Percentiles rank a stretch among this genome's conserved stretches.
Evolutionary conservation across 129 eudicot genomes (phyloP).

Genomic region (Lactuca sativa): DNA sequence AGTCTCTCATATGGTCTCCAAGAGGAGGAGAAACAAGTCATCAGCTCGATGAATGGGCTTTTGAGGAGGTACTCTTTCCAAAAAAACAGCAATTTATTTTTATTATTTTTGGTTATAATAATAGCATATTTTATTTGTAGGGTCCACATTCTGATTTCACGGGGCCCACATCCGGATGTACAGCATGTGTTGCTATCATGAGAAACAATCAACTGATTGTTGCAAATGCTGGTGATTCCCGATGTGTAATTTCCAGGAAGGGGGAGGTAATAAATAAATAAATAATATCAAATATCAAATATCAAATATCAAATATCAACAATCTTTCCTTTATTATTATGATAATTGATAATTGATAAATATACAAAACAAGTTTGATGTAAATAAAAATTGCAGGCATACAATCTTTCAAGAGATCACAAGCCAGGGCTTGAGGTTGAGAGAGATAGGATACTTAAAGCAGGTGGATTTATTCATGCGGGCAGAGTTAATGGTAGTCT

Average conservation of each 20-base stretch:
- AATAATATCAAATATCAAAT: neutral
- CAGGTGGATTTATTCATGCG: slow-evolving; percentile 96
- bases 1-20: slow-evolving; percentile 94
- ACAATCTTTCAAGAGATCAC: slow-evolving; percentile 89
- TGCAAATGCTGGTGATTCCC: slow-evolving; percentile 97
- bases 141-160: slow-evolving; percentile 98
- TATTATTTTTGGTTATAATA: neutral
- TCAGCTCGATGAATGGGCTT: slow-evolving; percentile 83
- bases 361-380: no score
- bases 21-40: slow-evolving; percentile 67
- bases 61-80: slow-evolving; percentile 69
- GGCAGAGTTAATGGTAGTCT: slow-evolving; percentile 95
- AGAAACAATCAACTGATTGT: slow-evolving; percentile 77
- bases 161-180: slow-evolving; percentile 97
- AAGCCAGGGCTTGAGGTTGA: slow-evolving; percentile 92
- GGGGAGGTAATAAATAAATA: slow-evolving; percentile 70
- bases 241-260: slow-evolving; percentile 90
- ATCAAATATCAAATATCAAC: no score
- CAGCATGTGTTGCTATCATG: slow-evolving; percentile 87
- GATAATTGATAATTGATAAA: no score
- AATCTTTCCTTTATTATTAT: no score
- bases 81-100: neutral
- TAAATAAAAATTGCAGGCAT: slow-evolving; percentile 52
- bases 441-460: slow-evolving; percentile 85
- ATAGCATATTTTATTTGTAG: slow-evolving; percentile 30